Evolutionary conservation across 192 early-diverging fungal genomes (phyloP).

Genomic region (Gaertneriomyces sp.): DNA sequence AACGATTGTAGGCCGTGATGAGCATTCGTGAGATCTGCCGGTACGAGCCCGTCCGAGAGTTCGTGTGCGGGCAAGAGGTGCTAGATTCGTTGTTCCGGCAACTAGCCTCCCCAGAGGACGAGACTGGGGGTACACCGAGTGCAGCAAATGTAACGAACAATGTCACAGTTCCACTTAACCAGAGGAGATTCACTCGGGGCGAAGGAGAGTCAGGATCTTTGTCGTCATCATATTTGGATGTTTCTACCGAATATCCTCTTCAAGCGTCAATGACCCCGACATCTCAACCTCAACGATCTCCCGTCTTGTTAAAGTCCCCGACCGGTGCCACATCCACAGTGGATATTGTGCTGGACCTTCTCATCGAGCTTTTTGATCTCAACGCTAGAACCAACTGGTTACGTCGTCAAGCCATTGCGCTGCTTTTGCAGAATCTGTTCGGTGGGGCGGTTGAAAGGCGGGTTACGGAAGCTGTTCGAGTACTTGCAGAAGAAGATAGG

Average conservation of each 20-base stretch:
- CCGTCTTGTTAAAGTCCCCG: constrained; percentile 1
- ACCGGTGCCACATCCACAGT: constrained; percentile 24
- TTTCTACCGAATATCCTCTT: constrained; percentile 1
- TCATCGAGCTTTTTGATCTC: constrained; percentile 92
- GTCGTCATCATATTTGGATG: too few relatives aligned
- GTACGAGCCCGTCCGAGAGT: too few relatives aligned
- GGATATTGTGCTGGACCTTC: constrained; percentile 75
- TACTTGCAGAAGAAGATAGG: constrained; percentile 31
- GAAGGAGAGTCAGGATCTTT: too few relatives aligned
- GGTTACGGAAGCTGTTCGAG: constrained; percentile 33
- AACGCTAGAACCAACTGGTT: constrained; percentile 84
- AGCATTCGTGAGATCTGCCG: too few relatives aligned
- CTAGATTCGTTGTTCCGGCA: too few relatives aligned
- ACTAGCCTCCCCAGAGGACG: too few relatives aligned
- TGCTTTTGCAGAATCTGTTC: constrained; percentile 81
- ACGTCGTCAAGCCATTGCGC: constrained; percentile 77
- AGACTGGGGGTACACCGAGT: too few relatives aligned
- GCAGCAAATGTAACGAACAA: too few relatives aligned
- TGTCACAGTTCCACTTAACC: too few relatives aligned
- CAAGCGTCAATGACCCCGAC: constrained; percentile 6
- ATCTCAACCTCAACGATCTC: not conserved
- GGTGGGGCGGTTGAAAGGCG: constrained; percentile 83
- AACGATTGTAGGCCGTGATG: too few relatives aligned
- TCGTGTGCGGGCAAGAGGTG: too few relatives aligned
- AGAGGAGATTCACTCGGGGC: too few relatives aligned